These are phyloP conservation scores for Canavalia gladiata DNA, from an alignment of 306 rosid genomes.

Conservation along the genomic window DNA sequence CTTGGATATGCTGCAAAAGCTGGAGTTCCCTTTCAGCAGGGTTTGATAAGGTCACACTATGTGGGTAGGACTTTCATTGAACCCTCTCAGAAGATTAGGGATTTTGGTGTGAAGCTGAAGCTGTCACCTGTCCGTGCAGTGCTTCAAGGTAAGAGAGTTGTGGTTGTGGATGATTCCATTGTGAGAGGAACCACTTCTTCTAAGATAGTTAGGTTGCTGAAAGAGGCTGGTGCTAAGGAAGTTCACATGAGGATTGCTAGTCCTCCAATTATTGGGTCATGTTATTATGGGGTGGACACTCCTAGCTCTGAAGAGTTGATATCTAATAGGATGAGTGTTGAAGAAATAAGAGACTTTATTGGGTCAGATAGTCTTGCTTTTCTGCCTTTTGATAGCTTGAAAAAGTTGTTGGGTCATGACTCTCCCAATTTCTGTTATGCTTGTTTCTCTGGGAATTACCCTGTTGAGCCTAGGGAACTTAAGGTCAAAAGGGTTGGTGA, in stretches of 20 bases:
- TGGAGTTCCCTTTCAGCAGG: constrained; percentile 93
- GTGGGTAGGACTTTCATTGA: constrained; percentile 98
- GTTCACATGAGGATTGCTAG: constrained; percentile 99
- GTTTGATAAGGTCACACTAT: constrained; percentile 92
- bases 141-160: constrained; percentile 92
- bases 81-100: constrained; percentile 94
- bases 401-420: constrained; percentile 59
- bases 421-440: constrained; percentile 82
- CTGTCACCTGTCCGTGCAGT: constrained; percentile 85
- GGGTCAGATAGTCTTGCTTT: constrained; percentile 96
- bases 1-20: constrained; percentile 95
- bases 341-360: constrained; percentile 81
- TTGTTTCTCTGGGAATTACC: constrained; percentile 93
- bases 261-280: constrained; percentile 90
- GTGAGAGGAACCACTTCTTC: constrained; percentile 97
- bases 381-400: constrained; percentile 76
- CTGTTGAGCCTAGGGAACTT: constrained; percentile 86
- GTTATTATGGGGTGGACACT: constrained; percentile 97
- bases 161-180: constrained; percentile 96
- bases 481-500: constrained; percentile 95
- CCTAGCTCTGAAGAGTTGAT: constrained; percentile 96
- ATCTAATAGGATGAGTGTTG: constrained; percentile 88
- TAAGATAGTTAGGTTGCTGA: constrained; percentile 86
- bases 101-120: constrained; percentile 90
- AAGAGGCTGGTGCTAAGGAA: constrained; percentile 95